Base-by-base conservation (phyloP, 1,284 basidiomycete species). In the Psilocybe mexicana region DNA sequence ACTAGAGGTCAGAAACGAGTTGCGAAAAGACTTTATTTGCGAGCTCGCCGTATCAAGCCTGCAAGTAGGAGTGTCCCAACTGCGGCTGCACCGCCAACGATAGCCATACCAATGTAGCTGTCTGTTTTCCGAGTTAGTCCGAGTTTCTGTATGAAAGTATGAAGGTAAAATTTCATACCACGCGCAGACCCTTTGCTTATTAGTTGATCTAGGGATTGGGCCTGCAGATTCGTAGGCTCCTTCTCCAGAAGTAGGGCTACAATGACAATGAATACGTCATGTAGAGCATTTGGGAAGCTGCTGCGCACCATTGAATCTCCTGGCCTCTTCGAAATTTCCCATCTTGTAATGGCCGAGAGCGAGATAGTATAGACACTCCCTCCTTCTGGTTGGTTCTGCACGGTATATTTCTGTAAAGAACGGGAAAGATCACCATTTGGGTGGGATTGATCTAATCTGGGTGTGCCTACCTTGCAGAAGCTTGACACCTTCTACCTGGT, bases 361-460 rank as follows among this genome's bases (percentile, higher is more conserved):
- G 50, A 99, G 88, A 76, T 98, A 99, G 72, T 98, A 99, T 38
- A 98, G 77, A 70, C 97, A 99, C 75, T 99, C 97, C 73, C 97
- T 80, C 63, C 97, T 82, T 63, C 97, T 84, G 35, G 86, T 76
- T 8, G 96, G 90, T 62, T 98, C 96, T 2, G 87, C 82, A 54
- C 94, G 88, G 76, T 97, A 99, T 59, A 99, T 91, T 55, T 98
- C 97, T 96, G 68, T 24, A 43, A n/a, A 52, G 23, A 8, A 10
- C 2, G 11, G 51, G 40, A 46, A 43, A 58, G 30, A 26, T 35
- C 38, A 50, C 25, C 28, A 43, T n/a, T 40, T 40, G 11, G 30
- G 30, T 33, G 30, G 40, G 50, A 23, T 18, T 36, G 18, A 46
- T 50, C n/a, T 49, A 45, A 51, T 51, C 51, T 52, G 43, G 36